Percentiles rank a stretch among this genome's conserved stretches.
These are phyloP conservation scores for Nicotiana tomentosiformis DNA, from an alignment of 257 asterid genomes.

Conservation along the genomic window DNA sequence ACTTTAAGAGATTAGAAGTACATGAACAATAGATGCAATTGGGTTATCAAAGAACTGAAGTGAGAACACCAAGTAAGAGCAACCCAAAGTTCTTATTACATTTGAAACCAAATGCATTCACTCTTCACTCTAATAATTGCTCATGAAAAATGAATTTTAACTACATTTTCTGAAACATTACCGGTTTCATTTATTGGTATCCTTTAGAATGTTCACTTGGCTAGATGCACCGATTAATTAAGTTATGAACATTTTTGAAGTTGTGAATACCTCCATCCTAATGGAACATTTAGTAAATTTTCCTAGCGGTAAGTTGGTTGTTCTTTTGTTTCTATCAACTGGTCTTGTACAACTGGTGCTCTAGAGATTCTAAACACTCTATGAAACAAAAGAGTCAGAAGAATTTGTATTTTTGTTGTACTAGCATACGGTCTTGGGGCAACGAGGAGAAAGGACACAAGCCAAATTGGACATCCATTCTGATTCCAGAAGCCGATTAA, in stretches of 20 bases:
- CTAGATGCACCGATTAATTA: neutral
- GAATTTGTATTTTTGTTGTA: neutral
- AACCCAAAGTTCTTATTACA: neutral
- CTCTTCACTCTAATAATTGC: neutral
- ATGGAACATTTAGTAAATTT: neutral
- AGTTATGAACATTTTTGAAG: neutral
- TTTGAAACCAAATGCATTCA: neutral
- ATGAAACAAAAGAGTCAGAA: neutral
- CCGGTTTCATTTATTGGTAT: neutral
- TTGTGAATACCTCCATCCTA: neutral
- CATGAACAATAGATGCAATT: neutral
- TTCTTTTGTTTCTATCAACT: neutral
- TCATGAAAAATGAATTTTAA: neutral
- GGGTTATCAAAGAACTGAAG: neutral
- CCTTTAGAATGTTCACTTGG: neutral
- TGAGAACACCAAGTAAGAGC: neutral
- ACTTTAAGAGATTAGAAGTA: neutral
- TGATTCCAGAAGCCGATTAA: neutral
- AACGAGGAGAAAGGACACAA: neutral
- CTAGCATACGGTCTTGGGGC: neutral
- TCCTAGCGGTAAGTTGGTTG: neutral
- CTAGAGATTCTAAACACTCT: neutral
- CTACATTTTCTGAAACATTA: neutral
- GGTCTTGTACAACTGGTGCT: neutral
- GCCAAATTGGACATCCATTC: neutral